Evolutionary conservation across 257 asterid genomes (phyloP), one percentile per base, ranked within the genome.

Genomic region (Thymus quinquecostatus): DNA sequence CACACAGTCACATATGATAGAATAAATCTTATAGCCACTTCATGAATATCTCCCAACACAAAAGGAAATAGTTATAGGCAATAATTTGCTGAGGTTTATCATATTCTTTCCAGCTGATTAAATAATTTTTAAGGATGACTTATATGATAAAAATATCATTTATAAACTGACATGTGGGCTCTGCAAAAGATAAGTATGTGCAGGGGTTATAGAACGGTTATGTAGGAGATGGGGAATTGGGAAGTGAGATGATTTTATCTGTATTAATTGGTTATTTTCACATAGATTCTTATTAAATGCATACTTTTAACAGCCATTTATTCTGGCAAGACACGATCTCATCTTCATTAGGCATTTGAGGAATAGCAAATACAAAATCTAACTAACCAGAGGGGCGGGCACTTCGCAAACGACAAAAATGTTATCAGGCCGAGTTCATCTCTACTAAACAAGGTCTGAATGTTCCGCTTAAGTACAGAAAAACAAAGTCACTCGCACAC

Each of bases 381-480:
- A 32, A 43, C 27, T 56, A 63, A 47, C 54, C 11, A 29, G 40
- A 56, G 7, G 34, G 38, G 32, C n/a, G 43, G 55, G 60, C 53
- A 50, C 30, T 62, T 9, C 47, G 66, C 48, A 48, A 60, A 48
- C 51, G 4, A 14, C 29, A 40, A 10, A 29, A 14, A 63, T 29
- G 36, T 36, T 56, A 55, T 70, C 14, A 30, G 11, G 33, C 54
- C 36, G 59, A 10, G 13, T 33, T 41, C 45, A 58, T 59, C 69
- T 10, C 60, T 9, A 48, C 64, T 29, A 66, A 33, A 75, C 64
- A 8, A 28, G 55, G 40, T 30, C 32, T 14, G 47, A n/a, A 38
- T 28, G 50, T 38, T 41, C 59, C n/a, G 53, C 48, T 53, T 10
- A 60, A 29, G 54, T 66, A 68, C 43, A 49, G 69, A 60, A 60